A percentile compares a stretch with the other conserved stretches of the same genome.
Evolutionary conservation across 768 basidiomycete species (phyloP).

Genomic region (Astraeus odoratus): DNA sequence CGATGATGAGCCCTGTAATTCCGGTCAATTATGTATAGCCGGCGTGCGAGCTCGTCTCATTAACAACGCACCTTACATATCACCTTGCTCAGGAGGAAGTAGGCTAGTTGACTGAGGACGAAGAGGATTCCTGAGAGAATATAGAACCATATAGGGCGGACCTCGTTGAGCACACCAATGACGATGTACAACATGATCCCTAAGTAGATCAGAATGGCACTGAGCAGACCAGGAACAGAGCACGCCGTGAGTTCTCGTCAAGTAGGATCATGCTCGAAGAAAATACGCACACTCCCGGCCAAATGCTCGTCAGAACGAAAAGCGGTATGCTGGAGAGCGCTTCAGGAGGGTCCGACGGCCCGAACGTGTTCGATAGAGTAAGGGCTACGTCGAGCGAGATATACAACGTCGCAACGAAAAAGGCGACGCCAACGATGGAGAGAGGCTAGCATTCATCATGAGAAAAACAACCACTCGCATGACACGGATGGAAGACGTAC

Average conservation of each 20-base stretch:
- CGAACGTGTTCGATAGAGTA: slow-evolving; percentile 53
- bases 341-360: slow-evolving; percentile 49
- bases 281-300: slow-evolving; percentile 64
- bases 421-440: slow-evolving; percentile 42
- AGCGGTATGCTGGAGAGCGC: slow-evolving; percentile 62
- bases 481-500: slow-evolving; percentile 33
- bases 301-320: slow-evolving; percentile 74
- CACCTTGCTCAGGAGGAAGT: slow-evolving; percentile 71
- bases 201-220: slow-evolving; percentile 65
- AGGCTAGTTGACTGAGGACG: slow-evolving; percentile 72
- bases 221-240: slow-evolving; percentile 18
- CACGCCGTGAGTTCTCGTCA: background rate
- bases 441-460: slow-evolving; percentile 45
- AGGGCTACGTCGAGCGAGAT: slow-evolving; percentile 80
- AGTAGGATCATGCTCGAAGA: background rate
- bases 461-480: background rate
- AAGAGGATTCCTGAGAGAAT: slow-evolving; percentile 69
- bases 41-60: background rate
- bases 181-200: slow-evolving; percentile 77
- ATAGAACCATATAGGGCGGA: slow-evolving; percentile 76
- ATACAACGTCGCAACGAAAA: slow-evolving; percentile 73
- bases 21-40: slow-evolving; percentile 6
- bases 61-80: slow-evolving; percentile 56
- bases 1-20: slow-evolving; percentile 45
- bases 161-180: slow-evolving; percentile 66